These are phyloP conservation scores for Aspergillus incahuasiensis DNA, from an alignment of 495 filamentous ascomycete genomes.

Conservation along the genomic window DNA sequence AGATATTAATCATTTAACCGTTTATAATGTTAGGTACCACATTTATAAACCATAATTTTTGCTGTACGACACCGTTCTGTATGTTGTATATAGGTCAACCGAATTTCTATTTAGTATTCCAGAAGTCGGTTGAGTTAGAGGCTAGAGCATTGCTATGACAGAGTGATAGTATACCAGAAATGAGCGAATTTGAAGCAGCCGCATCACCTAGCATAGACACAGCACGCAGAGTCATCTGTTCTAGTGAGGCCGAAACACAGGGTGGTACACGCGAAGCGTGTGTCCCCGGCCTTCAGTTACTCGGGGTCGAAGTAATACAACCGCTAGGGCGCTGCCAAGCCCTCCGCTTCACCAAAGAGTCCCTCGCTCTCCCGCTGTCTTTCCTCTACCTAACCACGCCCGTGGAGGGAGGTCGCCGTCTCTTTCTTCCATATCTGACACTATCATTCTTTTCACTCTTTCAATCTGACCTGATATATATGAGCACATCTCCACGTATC, in stretches of 20 bases:
- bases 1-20: too few relatives aligned
- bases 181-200: neutral
- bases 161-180: neutral
- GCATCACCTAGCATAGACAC: neutral
- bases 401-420: neutral
- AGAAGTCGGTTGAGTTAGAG: too few relatives aligned
- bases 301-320: neutral
- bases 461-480: neutral
- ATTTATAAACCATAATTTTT: too few relatives aligned
- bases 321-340: conserved; percentile 18
- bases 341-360: conserved; percentile 17
- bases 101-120: neutral
- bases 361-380: conserved; percentile 6
- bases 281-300: neutral
- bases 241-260: neutral
- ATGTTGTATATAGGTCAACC: too few relatives aligned
- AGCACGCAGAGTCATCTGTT: neutral
- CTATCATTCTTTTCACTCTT: neutral
- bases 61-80: neutral
- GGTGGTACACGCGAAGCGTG: conserved; percentile 4
- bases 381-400: neutral
- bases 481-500: neutral
- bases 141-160: too few relatives aligned
- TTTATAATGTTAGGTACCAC: too few relatives aligned
- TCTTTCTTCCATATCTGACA: neutral